These are phyloP conservation scores for Ceratorhiza oryzae-sativae DNA, from an alignment of 1,284 basidiomycete genomes.

Conservation along the genomic window DNA sequence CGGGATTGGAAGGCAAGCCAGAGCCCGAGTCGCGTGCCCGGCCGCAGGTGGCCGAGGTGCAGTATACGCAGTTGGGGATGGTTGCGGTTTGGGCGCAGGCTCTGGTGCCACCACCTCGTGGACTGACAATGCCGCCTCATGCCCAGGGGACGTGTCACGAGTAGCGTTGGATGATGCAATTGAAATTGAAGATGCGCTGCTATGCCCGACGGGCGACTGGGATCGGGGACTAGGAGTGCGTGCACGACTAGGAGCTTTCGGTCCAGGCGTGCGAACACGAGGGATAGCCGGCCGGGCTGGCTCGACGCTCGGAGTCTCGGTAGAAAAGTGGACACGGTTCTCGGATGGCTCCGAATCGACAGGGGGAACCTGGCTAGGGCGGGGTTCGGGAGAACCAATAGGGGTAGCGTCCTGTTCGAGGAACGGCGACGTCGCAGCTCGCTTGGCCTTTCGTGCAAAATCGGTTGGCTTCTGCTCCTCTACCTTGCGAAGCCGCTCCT, in stretches of 20 bases:
- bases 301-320: constrained; percentile 8
- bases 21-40: constrained; percentile 20
- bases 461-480: constrained; percentile 14
- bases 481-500: constrained; percentile 22
- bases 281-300: constrained; percentile 15
- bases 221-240: constrained; percentile 38
- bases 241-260: constrained; percentile 15
- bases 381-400: neutral
- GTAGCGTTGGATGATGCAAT: constrained; percentile 32
- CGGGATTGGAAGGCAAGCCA: neutral
- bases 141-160: constrained; percentile 22
- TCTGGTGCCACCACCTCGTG: constrained; percentile 28
- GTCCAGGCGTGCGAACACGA: constrained; percentile 30
- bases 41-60: constrained; percentile 11
- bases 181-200: neutral
- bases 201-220: constrained; percentile 22
- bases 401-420: neutral
- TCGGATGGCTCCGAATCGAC: constrained; percentile 23
- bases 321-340: constrained; percentile 20
- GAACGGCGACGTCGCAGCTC: constrained; percentile 9
- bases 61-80: constrained; percentile 1
- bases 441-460: constrained; percentile 16
- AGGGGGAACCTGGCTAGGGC: neutral
- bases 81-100: constrained; percentile 13
- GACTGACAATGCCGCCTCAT: constrained; percentile 14